Conservation (phyloP, 176 grass and related monocot species). For the Ensete ventricosum region DNA sequence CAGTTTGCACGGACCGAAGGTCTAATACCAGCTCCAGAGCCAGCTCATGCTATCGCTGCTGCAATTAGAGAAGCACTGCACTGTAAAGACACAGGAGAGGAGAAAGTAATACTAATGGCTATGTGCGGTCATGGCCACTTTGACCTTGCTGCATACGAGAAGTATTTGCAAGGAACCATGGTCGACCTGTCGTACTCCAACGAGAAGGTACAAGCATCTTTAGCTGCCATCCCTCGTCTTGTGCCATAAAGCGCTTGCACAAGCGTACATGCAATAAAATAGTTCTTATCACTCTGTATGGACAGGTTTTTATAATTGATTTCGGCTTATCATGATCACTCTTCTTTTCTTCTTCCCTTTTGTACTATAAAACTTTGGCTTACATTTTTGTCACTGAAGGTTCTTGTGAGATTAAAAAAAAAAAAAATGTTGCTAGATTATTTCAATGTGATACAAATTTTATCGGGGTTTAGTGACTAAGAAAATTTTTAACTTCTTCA, state of each 20-base stretch:
- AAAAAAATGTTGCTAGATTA: too few relatives aligned
- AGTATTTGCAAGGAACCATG: constrained; percentile 74
- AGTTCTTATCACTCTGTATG: too few relatives aligned
- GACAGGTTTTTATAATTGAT: too few relatives aligned
- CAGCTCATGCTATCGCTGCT: constrained; percentile 86
- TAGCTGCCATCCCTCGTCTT: constrained; percentile 49
- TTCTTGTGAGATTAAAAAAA: too few relatives aligned
- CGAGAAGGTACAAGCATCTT: constrained; percentile 49
- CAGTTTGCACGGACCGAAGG: constrained; percentile 85
- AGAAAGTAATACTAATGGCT: constrained; percentile 92
- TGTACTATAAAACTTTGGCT: too few relatives aligned
- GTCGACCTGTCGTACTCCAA: constrained; percentile 50
- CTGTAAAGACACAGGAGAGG: constrained; percentile 72
- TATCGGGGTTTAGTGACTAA: too few relatives aligned
- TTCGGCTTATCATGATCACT: too few relatives aligned
- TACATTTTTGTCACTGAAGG: too few relatives aligned
- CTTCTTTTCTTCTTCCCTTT: too few relatives aligned
- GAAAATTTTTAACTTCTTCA: too few relatives aligned
- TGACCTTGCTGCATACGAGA: constrained; percentile 70
- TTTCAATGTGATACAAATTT: too few relatives aligned
- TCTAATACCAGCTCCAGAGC: constrained; percentile 92
- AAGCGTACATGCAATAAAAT: too few relatives aligned
- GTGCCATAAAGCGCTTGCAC: not conserved
- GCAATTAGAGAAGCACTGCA: constrained; percentile 76
- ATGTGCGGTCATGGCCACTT: constrained; percentile 99